These are phyloP conservation scores for Austroboletus sp. DNA, from an alignment of 1,284 basidiomycete species.

Conservation along the genomic window DNA sequence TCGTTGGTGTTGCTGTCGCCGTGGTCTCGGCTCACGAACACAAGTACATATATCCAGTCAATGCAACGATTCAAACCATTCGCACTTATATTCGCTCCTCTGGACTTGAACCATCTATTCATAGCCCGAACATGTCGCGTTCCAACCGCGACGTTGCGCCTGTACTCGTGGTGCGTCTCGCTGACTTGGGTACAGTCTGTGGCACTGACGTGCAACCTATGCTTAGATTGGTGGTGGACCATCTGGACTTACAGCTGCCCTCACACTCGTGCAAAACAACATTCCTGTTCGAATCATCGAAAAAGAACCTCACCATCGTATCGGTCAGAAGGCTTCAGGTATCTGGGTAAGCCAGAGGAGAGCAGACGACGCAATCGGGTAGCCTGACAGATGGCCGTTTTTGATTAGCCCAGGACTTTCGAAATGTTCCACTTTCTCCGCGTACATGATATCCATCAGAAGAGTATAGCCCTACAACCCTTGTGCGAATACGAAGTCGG, in stretches of 20 bases:
- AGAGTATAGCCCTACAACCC: neutral
- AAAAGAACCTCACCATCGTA: conserved; percentile 21
- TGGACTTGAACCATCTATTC: too few relatives aligned
- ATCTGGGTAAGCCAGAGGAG: conserved; percentile 21
- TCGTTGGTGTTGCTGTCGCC: too few relatives aligned
- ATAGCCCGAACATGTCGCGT: conserved; percentile 7
- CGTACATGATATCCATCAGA: conserved; percentile 15
- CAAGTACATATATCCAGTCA: too few relatives aligned
- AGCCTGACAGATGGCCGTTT: neutral
- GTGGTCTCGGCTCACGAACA: too few relatives aligned
- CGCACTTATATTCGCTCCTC: neutral
- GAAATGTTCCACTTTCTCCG: conserved; percentile 29
- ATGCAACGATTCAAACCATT: too few relatives aligned
- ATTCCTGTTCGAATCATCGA: conserved; percentile 37
- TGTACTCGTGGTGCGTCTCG: conserved; percentile 19
- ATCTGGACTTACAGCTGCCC: conserved; percentile 43
- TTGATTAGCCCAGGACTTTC: conserved; percentile 27
- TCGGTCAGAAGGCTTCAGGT: conserved; percentile 27
- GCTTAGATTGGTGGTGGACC: conserved; percentile 45
- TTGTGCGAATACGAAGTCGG: conserved; percentile 20
- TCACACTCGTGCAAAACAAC: conserved; percentile 38
- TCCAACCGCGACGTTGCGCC: conserved; percentile 8
- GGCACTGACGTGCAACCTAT: neutral
- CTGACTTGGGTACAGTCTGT: neutral
- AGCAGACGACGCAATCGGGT: neutral